Evolutionary conservation across 768 basidiomycete genomes (phyloP).

Genomic region (Obba rivulosa): DNA sequence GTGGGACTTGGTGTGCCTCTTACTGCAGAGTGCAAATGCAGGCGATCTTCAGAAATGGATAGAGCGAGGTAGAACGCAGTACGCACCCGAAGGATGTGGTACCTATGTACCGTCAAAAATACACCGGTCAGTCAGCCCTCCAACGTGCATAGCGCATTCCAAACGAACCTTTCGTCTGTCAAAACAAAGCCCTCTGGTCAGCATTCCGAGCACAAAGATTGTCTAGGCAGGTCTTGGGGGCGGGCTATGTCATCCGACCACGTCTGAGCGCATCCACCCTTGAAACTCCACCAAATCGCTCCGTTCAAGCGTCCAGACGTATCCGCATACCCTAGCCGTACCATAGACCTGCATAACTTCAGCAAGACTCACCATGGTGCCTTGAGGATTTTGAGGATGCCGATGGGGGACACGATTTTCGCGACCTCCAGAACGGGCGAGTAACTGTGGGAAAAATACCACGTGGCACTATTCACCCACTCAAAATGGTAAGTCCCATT

Average conservation of each 20-base stretch:
- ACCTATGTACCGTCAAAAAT: conserved; percentile 43
- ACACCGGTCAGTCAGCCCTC: conserved; percentile 13
- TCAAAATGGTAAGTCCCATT: too few species aligned
- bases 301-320: conserved; percentile 14
- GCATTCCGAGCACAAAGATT: conserved; percentile 12
- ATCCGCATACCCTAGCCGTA: conserved; percentile 1
- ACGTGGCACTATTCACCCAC: conserved; percentile 5
- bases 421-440: conserved; percentile 9
- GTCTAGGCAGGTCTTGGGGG: conserved; percentile 9
- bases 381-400: conserved; percentile 26
- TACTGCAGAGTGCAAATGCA: conserved; percentile 44
- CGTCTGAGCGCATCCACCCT: conserved; percentile 28
- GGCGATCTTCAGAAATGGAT: neutral
- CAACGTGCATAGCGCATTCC: conserved; percentile 8
- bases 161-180: conserved; percentile 80
- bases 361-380: conserved; percentile 41
- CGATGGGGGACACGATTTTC: conserved; percentile 17
- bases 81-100: conserved; percentile 94
- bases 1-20: conserved; percentile 95
- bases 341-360: conserved; percentile 10
- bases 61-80: neutral
- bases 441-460: conserved; percentile 9
- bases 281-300: conserved; percentile 15
- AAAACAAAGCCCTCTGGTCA: conserved; percentile 13
- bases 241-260: conserved; percentile 29